Conservation (phyloP, 2,329 filamentous ascomycete genomes). For the Myriosclerotinia duriaeana region DNA sequence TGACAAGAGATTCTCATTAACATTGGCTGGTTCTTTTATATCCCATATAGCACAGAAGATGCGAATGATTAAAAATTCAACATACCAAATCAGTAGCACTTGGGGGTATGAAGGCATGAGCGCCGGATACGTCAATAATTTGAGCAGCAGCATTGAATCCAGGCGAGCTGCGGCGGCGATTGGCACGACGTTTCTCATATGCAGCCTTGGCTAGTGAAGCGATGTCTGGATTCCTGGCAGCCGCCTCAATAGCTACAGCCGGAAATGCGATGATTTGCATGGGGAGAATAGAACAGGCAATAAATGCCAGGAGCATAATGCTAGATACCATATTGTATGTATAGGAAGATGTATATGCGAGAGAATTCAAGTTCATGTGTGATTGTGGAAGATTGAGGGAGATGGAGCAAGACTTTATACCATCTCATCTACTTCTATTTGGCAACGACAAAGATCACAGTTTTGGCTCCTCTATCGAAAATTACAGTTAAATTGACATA, state of each 20-base stretch:
- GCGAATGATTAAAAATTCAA: background rate
- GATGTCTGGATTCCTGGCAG: slow-evolving; percentile 11
- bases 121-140: slow-evolving; percentile 20
- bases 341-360: background rate
- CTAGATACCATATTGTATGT: background rate
- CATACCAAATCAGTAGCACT: slow-evolving; percentile 6
- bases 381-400: background rate
- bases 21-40: background rate
- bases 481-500: background rate
- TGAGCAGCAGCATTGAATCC: slow-evolving; percentile 26
- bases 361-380: background rate
- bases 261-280: slow-evolving; percentile 7
- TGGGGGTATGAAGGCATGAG: slow-evolving; percentile 17
- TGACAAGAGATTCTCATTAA: background rate
- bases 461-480: background rate
- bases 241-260: slow-evolving; percentile 24
- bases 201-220: slow-evolving; percentile 18
- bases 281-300: slow-evolving; percentile 1
- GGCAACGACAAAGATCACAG: background rate
- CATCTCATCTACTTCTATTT: background rate
- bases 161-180: slow-evolving; percentile 21
- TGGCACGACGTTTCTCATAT: slow-evolving; percentile 17
- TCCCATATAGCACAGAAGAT: background rate
- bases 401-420: background rate
- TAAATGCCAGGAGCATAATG: background rate